Evolutionary conservation across 1,139 yeast genomes (phyloP).

Genomic region (Geotrichum fermentans): DNA sequence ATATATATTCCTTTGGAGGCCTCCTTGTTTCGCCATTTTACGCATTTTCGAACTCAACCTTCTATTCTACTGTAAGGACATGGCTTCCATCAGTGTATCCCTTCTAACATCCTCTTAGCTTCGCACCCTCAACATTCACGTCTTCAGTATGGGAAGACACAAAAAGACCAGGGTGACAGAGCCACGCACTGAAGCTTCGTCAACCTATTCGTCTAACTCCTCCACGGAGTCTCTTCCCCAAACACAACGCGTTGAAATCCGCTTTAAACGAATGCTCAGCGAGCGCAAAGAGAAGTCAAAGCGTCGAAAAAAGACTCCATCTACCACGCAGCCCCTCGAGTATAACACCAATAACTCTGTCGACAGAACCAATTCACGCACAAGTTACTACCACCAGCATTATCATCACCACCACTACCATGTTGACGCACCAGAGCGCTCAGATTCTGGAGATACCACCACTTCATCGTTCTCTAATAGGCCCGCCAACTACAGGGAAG

Average conservation of each 20-base stretch:
- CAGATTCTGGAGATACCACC: background rate
- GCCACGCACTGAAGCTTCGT: background rate
- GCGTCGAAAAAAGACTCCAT: slow-evolving; percentile 7
- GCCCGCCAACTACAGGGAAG: background rate
- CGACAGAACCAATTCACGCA: background rate
- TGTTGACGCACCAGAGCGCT: background rate
- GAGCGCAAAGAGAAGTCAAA: slow-evolving; percentile 1
- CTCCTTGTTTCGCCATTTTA: background rate
- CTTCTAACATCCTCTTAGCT: background rate
- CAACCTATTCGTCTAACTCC: background rate
- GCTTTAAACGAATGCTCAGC: background rate
- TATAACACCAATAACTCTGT: background rate
- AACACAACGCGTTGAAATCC: background rate
- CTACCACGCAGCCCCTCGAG: background rate
- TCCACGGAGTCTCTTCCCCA: background rate
- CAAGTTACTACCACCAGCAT: slow-evolving; percentile 12
- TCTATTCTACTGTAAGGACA: background rate
- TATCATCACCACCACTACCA: slow-evolving; percentile 16
- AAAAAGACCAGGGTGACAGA: slow-evolving; percentile 4
- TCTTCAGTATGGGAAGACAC: slow-evolving; percentile 6
- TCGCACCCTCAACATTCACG: background rate
- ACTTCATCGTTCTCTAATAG: slow-evolving; percentile 9
- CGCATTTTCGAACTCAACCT: background rate
- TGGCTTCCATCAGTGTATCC: background rate
- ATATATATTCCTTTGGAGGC: background rate